Conservation (phyloP, 2,329 filamentous ascomycete genomes). For the Lojkania enalia region DNA sequence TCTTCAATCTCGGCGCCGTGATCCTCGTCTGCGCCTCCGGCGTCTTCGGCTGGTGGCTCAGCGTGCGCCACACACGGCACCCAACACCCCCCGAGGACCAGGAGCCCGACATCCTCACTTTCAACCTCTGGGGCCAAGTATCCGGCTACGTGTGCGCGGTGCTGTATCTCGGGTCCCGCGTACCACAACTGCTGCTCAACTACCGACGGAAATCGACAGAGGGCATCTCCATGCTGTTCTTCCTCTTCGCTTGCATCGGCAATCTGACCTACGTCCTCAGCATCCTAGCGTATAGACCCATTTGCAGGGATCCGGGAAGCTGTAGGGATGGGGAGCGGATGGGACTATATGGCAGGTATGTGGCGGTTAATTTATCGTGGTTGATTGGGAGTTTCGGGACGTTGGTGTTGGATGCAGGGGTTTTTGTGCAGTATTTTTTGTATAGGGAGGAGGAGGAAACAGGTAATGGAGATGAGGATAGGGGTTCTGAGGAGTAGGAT, state of each 20-base stretch:
- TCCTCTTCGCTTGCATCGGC: slow-evolving; percentile 92
- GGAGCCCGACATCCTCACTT: slow-evolving; percentile 58
- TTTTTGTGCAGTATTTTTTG: slow-evolving; percentile 90
- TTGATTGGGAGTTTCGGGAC: slow-evolving; percentile 87
- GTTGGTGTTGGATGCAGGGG: slow-evolving; percentile 77
- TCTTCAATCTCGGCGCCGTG: slow-evolving; percentile 77
- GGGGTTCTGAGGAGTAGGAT: too few relatives aligned
- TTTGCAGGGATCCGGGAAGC: slow-evolving; percentile 53
- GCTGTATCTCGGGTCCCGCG: slow-evolving; percentile 83
- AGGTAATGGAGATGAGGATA: slow-evolving; percentile 33
- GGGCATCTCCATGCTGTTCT: slow-evolving; percentile 91
- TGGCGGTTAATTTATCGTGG: slow-evolving; percentile 91
- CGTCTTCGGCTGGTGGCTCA: slow-evolving; percentile 81
- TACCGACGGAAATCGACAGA: slow-evolving; percentile 91
- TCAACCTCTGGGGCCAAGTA: slow-evolving; percentile 80
- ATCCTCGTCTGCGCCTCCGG: slow-evolving; percentile 83
- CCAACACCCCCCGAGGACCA: slow-evolving; percentile 35
- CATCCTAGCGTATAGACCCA: slow-evolving; percentile 86
- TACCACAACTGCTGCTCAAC: slow-evolving; percentile 91
- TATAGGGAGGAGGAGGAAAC: slow-evolving; percentile 62
- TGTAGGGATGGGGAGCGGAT: slow-evolving; percentile 69
- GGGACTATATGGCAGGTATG: slow-evolving; percentile 74
- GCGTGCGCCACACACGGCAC: slow-evolving; percentile 42
- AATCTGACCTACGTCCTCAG: slow-evolving; percentile 92
- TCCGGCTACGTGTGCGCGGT: slow-evolving; percentile 92